Evolutionary conservation across 495 filamentous ascomycete genomes (phyloP).

Genomic region (Aspergillus carlsbadensis): DNA sequence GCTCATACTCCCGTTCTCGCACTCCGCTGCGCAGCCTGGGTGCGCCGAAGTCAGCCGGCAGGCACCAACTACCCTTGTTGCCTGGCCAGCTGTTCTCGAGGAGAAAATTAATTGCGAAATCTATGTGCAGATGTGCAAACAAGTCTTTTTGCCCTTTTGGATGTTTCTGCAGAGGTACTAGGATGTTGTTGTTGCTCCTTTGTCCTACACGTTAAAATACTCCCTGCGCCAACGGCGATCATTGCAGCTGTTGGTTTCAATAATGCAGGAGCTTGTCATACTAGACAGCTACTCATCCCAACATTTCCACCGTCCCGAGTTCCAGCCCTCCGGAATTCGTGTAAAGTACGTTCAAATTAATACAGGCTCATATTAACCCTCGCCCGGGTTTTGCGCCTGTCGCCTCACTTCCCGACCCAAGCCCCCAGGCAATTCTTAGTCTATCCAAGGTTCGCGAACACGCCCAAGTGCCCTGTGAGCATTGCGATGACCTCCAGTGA

Average conservation of each 20-base stretch:
- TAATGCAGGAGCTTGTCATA: background rate
- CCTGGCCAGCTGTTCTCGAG: background rate
- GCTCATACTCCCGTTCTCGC: too few relatives aligned
- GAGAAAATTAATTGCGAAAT: background rate
- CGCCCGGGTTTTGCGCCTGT: background rate
- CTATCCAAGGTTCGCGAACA: background rate
- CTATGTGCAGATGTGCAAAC: too few relatives aligned
- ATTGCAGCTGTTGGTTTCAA: background rate
- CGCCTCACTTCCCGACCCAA: background rate
- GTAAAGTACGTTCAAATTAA: too few relatives aligned
- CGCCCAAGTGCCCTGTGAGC: slow-evolving; percentile 3
- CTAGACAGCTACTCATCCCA: background rate
- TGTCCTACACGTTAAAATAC: slow-evolving; percentile 1
- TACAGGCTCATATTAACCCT: background rate
- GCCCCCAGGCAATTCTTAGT: background rate
- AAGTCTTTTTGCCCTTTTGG: background rate
- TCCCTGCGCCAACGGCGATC: background rate
- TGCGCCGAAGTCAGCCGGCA: slow-evolving; percentile 2
- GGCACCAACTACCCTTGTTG: slow-evolving; percentile 5
- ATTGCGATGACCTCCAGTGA: background rate
- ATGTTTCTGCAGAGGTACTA: background rate
- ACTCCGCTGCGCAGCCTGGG: too few relatives aligned
- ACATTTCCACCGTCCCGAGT: background rate
- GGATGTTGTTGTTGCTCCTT: background rate
- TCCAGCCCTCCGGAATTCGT: too few relatives aligned